phyloP scores from a whole-genome alignment of 306 rosid species.

The Potentilla sterilis region DNA sequence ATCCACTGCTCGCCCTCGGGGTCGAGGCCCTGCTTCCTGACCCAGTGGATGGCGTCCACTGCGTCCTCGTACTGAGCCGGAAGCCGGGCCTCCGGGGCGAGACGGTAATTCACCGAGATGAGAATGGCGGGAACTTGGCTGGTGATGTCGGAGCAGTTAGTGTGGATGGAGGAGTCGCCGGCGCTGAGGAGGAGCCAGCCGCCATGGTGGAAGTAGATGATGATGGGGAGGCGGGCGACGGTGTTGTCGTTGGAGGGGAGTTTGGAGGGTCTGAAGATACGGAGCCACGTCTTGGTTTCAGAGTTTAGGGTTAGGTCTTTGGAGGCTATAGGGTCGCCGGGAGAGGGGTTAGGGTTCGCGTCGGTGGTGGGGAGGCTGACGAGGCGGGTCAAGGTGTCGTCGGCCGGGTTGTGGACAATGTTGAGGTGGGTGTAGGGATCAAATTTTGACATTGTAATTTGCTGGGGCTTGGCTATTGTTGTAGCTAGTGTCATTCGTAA shows the following conservation, averaged over 20 bases:
- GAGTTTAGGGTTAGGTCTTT: slow-evolving; percentile 44
- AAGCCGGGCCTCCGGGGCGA: slow-evolving; percentile 50
- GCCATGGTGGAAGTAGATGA: slow-evolving; percentile 53
- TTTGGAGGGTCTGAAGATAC: slow-evolving; percentile 48
- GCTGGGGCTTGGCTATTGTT: background rate
- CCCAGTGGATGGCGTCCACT: slow-evolving; percentile 43
- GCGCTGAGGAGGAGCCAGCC: slow-evolving; percentile 43
- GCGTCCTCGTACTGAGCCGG: slow-evolving; percentile 47
- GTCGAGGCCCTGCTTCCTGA: slow-evolving; percentile 28
- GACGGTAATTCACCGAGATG: slow-evolving; percentile 38
- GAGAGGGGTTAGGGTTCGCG: slow-evolving; percentile 28
- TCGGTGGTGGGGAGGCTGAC: background rate
- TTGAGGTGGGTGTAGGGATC: slow-evolving; percentile 44
- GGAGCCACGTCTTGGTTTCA: slow-evolving; percentile 35
- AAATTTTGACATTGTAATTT: slow-evolving; percentile 41
- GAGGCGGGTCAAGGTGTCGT: slow-evolving; percentile 45
- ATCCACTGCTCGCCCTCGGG: slow-evolving; percentile 57
- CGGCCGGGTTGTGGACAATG: slow-evolving; percentile 35
- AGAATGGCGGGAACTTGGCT: slow-evolving; percentile 43
- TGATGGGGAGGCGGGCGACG: slow-evolving; percentile 50
- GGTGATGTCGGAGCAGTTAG: slow-evolving; percentile 27
- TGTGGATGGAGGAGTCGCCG: background rate
- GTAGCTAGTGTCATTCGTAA: background rate
- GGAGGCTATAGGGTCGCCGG: slow-evolving; percentile 28
- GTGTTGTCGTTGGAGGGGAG: slow-evolving; percentile 58